Base-by-base conservation (phyloP, 306 rosid species). In the Glycine soja region DNA sequence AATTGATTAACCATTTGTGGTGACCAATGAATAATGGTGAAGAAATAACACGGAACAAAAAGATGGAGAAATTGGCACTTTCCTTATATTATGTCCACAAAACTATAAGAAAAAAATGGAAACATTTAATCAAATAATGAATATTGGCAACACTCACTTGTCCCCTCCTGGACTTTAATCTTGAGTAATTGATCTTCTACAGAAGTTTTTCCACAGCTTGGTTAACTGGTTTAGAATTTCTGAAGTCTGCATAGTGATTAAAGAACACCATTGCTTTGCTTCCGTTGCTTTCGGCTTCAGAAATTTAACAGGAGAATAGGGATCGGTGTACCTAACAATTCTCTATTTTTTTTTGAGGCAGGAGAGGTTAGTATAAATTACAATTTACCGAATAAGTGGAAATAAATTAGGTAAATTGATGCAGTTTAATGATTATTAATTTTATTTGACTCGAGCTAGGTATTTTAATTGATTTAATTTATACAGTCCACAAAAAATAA, bases 71-170 rank as follows among this genome's bases (percentile, higher is more conserved):
- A 8, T 43, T 43, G 36, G 14, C 36, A 68, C 1, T 16, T 66
- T 66, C 32, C 14, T 13, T 66, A n/a, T 40, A 52, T 13, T 66
- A n/a, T 40, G 72, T 66, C 72, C 50, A 66, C 72, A 69, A 18
- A 9, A 42, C 9, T 18, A 7, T 11, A 12, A 34, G 8, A 51
- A 14, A 13, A 24, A 50, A 13, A 50, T 3, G 3, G 7, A 24
- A 7, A 30, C 2, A 51, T 12, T 51, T 12, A 45, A 70, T 47
- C 46, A 42, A 42, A 42, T 42, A 42, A 42, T 42, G 9, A 38
- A 38, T 38, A 38, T 38, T 38, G 38, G 4, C 38, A 34, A 34
- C 38, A 34, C 38, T 3, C 38, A 34, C 38, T 34, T 34, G 43
- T 38, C 43, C 43, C 0, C 43, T 38, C 7, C 43, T 34, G 38